Evolutionary conservation across 768 basidiomycete genomes (phyloP), one percentile per base, ranked within the genome.

Genomic region (Rhodocollybia butyracea): DNA sequence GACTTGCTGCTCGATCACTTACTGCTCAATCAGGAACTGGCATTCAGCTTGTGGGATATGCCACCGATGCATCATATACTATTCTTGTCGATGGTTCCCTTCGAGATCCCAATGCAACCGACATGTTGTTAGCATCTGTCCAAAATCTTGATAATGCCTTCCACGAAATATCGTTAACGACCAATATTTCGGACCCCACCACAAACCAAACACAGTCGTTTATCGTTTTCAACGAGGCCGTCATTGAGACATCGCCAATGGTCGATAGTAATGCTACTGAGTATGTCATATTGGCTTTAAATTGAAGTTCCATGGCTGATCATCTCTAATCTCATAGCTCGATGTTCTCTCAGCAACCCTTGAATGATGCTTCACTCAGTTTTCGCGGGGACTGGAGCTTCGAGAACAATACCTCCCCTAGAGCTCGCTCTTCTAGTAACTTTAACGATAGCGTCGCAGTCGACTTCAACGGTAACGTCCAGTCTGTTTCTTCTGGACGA

Each of bases 361-460:
- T 86, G 21, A 64, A 77, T 54, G 79, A 84, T 59, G 70, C 69
- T 29, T 63, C 67, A 22, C 71, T 86, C 48, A 70, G 75, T 1
- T 88, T 81, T 63, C 64, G 63, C 52, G 86, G 88, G 7, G 66
- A 68, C 8, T 91, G 88, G 88, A 72, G 70, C 39, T 73, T 76
- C 58, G 46, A 62, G 30, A 66, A 63, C 50, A 53, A 54, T 51
- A 57, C 58, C 5, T 22, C 22, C 17, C 15, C 10, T 29, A 22
- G 7, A 40, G 19, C 30, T n/a, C 27, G 15, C 24, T 63, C 47
- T 68, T 68, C 76, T 17, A 66, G 61, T 56, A 58, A 42, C 51
- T 32, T 59, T 30, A 70, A 71, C 54, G 64, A 61, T 51, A 50
- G 62, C 10, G 64, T 69, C 57, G 68, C 73, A 52, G n/a, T 62